Base-by-base conservation (phyloP, 139 green algal genomes). In the Chlorella sp. region DNA sequence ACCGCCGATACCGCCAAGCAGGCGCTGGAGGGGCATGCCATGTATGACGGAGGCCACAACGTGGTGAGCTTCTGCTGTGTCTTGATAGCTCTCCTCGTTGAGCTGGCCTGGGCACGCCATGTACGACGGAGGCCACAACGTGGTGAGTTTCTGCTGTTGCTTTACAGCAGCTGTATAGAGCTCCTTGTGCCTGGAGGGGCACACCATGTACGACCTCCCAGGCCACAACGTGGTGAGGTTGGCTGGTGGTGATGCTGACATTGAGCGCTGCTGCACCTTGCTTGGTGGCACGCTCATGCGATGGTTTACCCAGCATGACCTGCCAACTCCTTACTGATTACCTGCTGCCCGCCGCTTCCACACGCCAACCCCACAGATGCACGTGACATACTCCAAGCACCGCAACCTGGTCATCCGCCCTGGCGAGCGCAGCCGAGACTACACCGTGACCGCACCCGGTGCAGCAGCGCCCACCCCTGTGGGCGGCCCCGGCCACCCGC, bases 41-140 rank as follows among this genome's bases (percentile, higher is more conserved):
- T 92, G 67, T 92, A 90, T 81, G 89, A 91, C 32, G 89, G 87
- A 9, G 89, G 89, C 40, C 87, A 85, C 85, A 92, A 92, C 83
- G 89, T 92, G 79, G 77, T 83, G 60, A 73, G 73, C 54, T 26
- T 13, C 6, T 26, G 58, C 14, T 65, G 58, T 65, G 58, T 4
- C 11, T 4, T 65, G 58, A 8, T 7, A 24, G 22, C 26, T 36
- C 34, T 32, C 26, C 60, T n/a, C 14, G 60, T n/a, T 9, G 14
- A 36, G 60, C 26, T 36, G 26, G 26, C 22, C 56, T 16, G 9
- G 30, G 6, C 46, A 11, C 46, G 8, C 8, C 11, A 11, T 54
- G 46, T 54, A 11, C 8, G 46, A 54, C 46, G 46, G 46, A 8
- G 46, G 46, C 46, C 46, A 11, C 46, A 54, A 54, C 11, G 46